phyloP scores from a whole-genome alignment of 164 flowering plant genomes.

The Nymphaea colorata region DNA sequence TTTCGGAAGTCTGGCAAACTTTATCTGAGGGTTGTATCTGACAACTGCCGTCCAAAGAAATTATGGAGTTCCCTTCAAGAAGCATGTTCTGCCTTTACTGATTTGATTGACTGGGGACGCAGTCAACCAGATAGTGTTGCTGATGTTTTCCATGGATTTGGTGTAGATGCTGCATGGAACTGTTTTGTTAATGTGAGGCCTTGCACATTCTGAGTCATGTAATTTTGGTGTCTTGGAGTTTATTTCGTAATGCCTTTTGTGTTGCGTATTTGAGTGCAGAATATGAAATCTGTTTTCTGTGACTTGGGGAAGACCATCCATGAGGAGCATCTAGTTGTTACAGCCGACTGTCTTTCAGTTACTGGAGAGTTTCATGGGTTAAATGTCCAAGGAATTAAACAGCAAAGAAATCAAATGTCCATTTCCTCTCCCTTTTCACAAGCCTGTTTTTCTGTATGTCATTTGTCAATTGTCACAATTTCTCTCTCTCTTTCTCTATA shows the following conservation, averaged over 20 bases:
- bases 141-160: slow-evolving; percentile 37
- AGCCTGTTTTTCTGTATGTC: slow-evolving; percentile 77
- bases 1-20: slow-evolving; percentile 41
- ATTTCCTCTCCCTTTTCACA: slow-evolving; percentile 61
- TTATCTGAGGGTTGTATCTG: slow-evolving; percentile 50
- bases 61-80: slow-evolving; percentile 50
- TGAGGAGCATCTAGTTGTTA: slow-evolving; percentile 57
- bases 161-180: slow-evolving; percentile 64
- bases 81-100: slow-evolving; percentile 43
- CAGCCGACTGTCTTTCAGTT: slow-evolving; percentile 54
- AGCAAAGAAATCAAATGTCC: slow-evolving; percentile 39
- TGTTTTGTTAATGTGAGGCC: slow-evolving; percentile 44
- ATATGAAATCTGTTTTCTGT: slow-evolving; percentile 41
- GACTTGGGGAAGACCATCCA: slow-evolving; percentile 63
- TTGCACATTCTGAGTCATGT: neutral
- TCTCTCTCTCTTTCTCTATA: neutral
- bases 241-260: neutral
- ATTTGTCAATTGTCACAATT: neutral
- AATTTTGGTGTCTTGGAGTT: neutral
- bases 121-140: slow-evolving; percentile 70
- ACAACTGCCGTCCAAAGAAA: slow-evolving; percentile 15
- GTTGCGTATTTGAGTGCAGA: slow-evolving; percentile 29
- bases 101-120: slow-evolving; percentile 77
- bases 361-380: slow-evolving; percentile 82
- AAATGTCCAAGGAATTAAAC: slow-evolving; percentile 48